Evolutionary conservation across 1,284 basidiomycete species (phyloP).

Genomic region (Peniophora sp.): DNA sequence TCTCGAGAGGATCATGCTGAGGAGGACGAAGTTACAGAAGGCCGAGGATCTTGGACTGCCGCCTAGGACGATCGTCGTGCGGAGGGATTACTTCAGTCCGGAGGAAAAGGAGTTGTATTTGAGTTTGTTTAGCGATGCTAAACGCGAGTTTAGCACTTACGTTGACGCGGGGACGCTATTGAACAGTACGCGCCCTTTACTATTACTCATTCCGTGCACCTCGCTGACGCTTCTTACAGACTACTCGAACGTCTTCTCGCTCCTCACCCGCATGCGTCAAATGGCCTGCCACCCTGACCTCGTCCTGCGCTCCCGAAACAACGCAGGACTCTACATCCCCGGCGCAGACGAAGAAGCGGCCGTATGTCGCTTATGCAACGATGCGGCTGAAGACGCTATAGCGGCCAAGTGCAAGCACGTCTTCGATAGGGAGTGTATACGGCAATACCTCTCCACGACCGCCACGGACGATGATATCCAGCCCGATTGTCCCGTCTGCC

Average conservation of each 20-base stretch:
- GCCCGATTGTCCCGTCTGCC: conserved; percentile 96
- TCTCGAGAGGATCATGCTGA: conserved; percentile 94
- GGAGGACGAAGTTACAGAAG: conserved; percentile 85
- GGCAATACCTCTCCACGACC: conserved; percentile 87
- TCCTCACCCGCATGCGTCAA: conserved; percentile 88
- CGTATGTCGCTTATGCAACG: conserved; percentile 92
- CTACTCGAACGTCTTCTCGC: conserved; percentile 91
- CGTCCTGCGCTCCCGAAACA: conserved; percentile 84
- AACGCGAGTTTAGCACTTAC: conserved; percentile 88
- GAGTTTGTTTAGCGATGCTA: conserved; percentile 89
- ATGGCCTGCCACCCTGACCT: conserved; percentile 96
- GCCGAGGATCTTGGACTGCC: conserved; percentile 98
- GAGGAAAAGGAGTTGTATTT: conserved; percentile 96
- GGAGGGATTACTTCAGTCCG: conserved; percentile 90
- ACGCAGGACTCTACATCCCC: conserved; percentile 47
- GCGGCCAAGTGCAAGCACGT: conserved; percentile 86
- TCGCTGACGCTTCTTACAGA: conserved; percentile 37
- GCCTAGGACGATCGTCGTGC: conserved; percentile 85
- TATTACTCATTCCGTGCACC: neutral
- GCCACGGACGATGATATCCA: conserved; percentile 55
- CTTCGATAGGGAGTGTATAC: conserved; percentile 93
- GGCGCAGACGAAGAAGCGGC: conserved; percentile 65
- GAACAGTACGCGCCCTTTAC: conserved; percentile 58
- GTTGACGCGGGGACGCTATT: conserved; percentile 86
- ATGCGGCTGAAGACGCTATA: conserved; percentile 96